A percentile compares a stretch with the other conserved stretches of the same genome.
phyloP scores from a whole-genome alignment of 345 rosid genomes.

The Ricinus communis region DNA sequence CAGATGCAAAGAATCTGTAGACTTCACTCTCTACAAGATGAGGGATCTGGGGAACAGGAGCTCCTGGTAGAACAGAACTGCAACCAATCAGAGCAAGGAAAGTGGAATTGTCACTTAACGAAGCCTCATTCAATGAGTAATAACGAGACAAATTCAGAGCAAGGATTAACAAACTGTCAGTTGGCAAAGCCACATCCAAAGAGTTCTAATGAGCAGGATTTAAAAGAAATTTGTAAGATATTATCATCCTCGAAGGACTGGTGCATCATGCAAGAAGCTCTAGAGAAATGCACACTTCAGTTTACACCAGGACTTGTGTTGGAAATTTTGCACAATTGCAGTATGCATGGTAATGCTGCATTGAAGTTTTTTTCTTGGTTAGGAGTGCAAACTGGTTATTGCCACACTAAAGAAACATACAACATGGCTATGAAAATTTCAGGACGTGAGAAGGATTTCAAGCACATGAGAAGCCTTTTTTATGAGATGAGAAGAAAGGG shows the following conservation, averaged over 20 bases:
- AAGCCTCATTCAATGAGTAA: no score
- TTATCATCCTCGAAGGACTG: conserved; percentile 46
- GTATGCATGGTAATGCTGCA: conserved; percentile 55
- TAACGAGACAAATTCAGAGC: neutral
- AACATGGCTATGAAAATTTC: conserved; percentile 83
- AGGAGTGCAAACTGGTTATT: conserved; percentile 56
- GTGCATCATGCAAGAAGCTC: conserved; percentile 47
- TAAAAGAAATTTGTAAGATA: conserved; percentile 46
- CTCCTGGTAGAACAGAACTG: conserved; percentile 16
- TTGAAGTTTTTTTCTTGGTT: conserved; percentile 75
- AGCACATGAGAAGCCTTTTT: conserved; percentile 72
- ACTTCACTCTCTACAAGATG: conserved; percentile 21
- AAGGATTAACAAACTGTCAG: conserved; percentile 5
- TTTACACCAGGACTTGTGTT: conserved; percentile 71
- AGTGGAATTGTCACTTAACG: neutral
- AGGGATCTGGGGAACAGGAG: conserved; percentile 18
- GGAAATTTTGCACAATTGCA: conserved; percentile 45
- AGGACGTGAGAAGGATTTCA: conserved; percentile 79
- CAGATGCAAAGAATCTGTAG: conserved; percentile 41
- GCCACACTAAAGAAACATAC: conserved; percentile 72
- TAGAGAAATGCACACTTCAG: conserved; percentile 46
- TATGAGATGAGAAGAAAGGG: conserved; percentile 76
- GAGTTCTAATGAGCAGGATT: conserved; percentile 37
- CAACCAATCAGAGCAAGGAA: neutral
- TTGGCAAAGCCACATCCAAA: conserved; percentile 14